These are phyloP conservation scores for Onygenales sp. DNA, from an alignment of 2,329 filamentous ascomycete genomes.

Conservation along the genomic window DNA sequence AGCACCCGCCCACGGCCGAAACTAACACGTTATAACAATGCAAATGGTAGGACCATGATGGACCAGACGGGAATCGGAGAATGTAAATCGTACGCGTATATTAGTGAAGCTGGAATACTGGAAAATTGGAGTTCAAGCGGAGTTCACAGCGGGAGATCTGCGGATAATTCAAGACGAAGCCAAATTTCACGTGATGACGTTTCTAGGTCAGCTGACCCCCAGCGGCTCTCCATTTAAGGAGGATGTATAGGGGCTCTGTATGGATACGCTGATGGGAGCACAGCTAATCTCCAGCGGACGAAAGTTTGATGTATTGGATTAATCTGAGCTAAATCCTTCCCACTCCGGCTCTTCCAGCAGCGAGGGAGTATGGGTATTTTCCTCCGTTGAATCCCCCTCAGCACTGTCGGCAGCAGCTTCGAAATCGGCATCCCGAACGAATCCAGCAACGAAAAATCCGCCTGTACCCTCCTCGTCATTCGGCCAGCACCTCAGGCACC, in stretches of 20 bases:
- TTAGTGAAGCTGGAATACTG: background rate
- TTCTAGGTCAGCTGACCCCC: background rate
- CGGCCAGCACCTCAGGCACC: conserved; percentile 73
- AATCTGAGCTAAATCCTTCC: conserved; percentile 34
- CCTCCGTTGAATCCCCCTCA: conserved; percentile 1
- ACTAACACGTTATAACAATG: too few relatives aligned
- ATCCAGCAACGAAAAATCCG: conserved; percentile 91
- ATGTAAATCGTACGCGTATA: background rate
- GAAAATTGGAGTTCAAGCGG: background rate
- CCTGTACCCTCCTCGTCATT: conserved; percentile 76
- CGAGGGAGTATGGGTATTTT: background rate
- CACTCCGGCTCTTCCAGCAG: conserved; percentile 31
- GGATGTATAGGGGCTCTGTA: too few relatives aligned
- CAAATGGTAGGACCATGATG: background rate
- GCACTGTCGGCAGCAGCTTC: conserved; percentile 3
- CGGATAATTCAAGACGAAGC: too few relatives aligned
- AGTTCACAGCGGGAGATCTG: too few relatives aligned
- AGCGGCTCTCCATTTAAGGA: too few relatives aligned
- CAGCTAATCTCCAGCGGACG: background rate
- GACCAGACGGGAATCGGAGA: background rate
- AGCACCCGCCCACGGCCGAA: too few relatives aligned
- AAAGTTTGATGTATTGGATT: background rate
- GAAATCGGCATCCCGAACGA: conserved; percentile 53
- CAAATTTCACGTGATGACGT: background rate
- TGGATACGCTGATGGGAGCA: too few relatives aligned